A percentile compares a stretch with the other conserved stretches of the same genome.
These are phyloP conservation scores for Fraxinus greggii DNA, from an alignment of 305 asterid species.

Conservation along the genomic window DNA sequence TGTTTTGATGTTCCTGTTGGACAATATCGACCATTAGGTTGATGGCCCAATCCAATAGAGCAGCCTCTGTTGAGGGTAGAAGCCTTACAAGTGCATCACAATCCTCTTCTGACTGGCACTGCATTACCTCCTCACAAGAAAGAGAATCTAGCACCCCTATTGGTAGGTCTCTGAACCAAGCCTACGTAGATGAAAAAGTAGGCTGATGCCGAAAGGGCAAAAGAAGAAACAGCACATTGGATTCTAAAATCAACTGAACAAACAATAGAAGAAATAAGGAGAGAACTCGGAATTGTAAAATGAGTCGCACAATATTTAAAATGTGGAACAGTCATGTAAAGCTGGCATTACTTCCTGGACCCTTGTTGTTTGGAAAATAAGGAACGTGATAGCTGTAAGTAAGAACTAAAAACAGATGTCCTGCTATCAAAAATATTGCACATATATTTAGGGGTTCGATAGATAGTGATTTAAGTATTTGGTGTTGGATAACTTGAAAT, in stretches of 20 bases:
- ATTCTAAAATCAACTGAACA: background rate
- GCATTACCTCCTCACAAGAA: conserved; percentile 87
- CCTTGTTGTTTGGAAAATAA: background rate
- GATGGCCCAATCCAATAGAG: conserved; percentile 86
- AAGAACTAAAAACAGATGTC: background rate
- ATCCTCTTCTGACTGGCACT: conserved; percentile 82
- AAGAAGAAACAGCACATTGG: background rate
- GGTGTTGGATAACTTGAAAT: background rate
- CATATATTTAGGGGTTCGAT: background rate
- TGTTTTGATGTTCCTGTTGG: conserved; percentile 73
- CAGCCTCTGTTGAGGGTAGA: conserved; percentile 79
- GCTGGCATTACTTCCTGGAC: background rate
- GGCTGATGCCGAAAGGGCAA: conserved; percentile 17
- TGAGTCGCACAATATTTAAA: background rate
- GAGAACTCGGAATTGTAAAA: background rate
- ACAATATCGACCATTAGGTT: conserved; percentile 95
- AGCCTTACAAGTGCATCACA: conserved; percentile 70
- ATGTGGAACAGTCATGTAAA: background rate
- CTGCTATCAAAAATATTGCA: background rate
- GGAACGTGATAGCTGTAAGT: background rate
- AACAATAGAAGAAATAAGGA: background rate
- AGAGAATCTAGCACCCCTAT: conserved; percentile 83
- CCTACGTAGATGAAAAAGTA: conserved; percentile 40
- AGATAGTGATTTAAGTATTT: background rate
- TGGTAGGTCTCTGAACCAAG: conserved; percentile 99